Base-by-base conservation (phyloP, 345 rosid genomes). In the Eucalyptus brandiana region DNA sequence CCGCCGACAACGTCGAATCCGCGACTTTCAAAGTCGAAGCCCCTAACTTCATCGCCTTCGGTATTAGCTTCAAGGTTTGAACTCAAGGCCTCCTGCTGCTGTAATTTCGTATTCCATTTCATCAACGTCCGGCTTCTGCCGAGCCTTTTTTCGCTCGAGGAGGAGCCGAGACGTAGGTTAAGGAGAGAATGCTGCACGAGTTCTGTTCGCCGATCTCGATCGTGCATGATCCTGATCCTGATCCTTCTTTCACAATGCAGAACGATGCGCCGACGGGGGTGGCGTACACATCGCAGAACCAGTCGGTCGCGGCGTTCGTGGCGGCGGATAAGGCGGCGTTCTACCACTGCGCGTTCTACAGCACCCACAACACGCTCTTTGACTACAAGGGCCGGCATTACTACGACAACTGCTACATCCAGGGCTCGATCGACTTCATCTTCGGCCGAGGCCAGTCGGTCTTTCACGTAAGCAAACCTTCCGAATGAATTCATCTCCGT, bases 381-480 rank as follows among this genome's bases (percentile, higher is more conserved):
- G 99, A 97, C 91, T 94, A 96, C 91, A 97, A 94, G 93, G 99
- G 99, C n/a, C 93, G 99, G 80, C 99, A 97, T 93, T 97, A 93
- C 93, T 97, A 96, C 89, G 92, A 94, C 42, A 89, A 91, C 51
- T 97, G 98, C 94, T 96, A 95, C 93, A 95, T 97, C 60, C 98
- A 97, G 89, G 99, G 99, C 91, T 97, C 97, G 12, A 95, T 97
- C 21, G 99, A 97, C 89, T 97, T 97, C 94, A 97, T 97, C 88
- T 97, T 97, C 56, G 99, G 99, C 89, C 97, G 98, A 3, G 99
- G 94, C 90, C 95, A 97, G 83, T 96, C 98, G 80, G 81, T 95
- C 83, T 97, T 93, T 89, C 89, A 92, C 26, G 98, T 96, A 93
- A 87, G 94, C 88, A 26, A 21, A 24, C 9, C 83, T 44, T 23